phyloP scores from a whole-genome alignment of 208 protist species.

The Trypanosoma theileri region DNA sequence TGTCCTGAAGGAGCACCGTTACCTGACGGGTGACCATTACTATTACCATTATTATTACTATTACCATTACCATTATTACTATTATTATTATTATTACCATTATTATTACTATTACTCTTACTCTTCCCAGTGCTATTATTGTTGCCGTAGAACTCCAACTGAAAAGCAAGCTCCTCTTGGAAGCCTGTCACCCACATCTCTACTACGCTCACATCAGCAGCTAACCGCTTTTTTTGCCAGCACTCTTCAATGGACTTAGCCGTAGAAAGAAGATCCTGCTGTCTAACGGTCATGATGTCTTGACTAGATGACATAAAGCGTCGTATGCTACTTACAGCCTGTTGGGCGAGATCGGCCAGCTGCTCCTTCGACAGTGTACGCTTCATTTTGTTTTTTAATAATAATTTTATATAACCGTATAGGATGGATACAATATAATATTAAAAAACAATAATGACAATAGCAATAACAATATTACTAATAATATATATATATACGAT shows the following conservation, averaged over 20 bases:
- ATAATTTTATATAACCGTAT: neutral
- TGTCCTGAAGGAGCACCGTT: neutral
- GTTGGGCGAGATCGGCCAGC: conserved; percentile 58
- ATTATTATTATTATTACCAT: too few species aligned
- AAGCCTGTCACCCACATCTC: conserved; percentile 41
- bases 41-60: conserved; percentile 2
- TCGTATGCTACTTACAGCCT: conserved; percentile 57
- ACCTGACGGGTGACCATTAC: neutral
- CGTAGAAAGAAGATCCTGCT: conserved; percentile 50
- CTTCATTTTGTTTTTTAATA: conserved; percentile 23
- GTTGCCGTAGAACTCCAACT: conserved; percentile 26
- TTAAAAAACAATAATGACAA: too few species aligned
- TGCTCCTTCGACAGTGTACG: conserved; percentile 48
- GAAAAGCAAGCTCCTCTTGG: conserved; percentile 36
- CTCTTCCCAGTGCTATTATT: neutral
- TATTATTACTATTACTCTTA: neutral
- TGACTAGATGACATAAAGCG: conserved; percentile 48
- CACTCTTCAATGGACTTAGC: conserved; percentile 54
- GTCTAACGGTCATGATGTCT: conserved; percentile 41
- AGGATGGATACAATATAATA: too few species aligned
- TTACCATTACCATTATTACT: neutral
- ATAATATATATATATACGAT: too few species aligned
- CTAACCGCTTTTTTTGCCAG: conserved; percentile 35
- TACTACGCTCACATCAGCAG: conserved; percentile 30
- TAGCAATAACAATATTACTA: too few species aligned